Percentiles rank a stretch among this genome's conserved stretches.
Conservation (phyloP, 441 rosid species). For the Mallotus repandus region DNA sequence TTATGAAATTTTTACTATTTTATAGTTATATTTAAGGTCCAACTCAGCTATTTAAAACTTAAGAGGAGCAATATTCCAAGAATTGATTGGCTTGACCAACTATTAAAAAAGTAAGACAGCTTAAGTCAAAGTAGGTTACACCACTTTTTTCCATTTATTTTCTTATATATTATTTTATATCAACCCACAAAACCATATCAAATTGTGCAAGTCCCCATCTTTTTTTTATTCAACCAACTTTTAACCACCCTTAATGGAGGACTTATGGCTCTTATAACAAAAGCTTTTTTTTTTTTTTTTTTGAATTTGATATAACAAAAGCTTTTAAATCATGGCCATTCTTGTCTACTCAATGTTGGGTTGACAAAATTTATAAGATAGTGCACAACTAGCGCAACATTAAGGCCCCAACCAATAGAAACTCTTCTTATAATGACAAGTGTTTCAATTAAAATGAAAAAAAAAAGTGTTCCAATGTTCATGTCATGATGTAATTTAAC, state of each 20-base stretch:
- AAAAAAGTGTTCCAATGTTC: too few species aligned
- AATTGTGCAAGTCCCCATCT: constrained; percentile 15
- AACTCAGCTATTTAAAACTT: too few species aligned
- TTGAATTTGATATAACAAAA: too few species aligned
- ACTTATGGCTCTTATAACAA: not conserved
- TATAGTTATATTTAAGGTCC: too few species aligned
- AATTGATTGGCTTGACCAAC: too few species aligned
- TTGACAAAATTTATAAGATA: not conserved
- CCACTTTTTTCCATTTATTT: not conserved
- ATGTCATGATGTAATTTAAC: not conserved
- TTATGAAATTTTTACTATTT: too few species aligned
- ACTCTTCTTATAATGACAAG: not conserved
- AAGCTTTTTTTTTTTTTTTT: not conserved
- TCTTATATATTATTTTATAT: too few species aligned
- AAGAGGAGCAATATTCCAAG: too few species aligned
- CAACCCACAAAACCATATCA: not conserved
- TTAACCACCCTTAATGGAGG: not conserved
- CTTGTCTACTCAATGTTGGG: not conserved
- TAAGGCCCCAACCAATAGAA: not conserved
- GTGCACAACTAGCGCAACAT: not conserved
- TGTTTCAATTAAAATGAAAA: not conserved
- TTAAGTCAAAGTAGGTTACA: not conserved
- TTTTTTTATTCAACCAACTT: constrained; percentile 9
- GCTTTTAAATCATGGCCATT: not conserved
- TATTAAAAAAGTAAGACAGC: too few species aligned